phyloP scores from a whole-genome alignment of 352 stramenopile genomes.

The Phytophthora agathidicida region DNA sequence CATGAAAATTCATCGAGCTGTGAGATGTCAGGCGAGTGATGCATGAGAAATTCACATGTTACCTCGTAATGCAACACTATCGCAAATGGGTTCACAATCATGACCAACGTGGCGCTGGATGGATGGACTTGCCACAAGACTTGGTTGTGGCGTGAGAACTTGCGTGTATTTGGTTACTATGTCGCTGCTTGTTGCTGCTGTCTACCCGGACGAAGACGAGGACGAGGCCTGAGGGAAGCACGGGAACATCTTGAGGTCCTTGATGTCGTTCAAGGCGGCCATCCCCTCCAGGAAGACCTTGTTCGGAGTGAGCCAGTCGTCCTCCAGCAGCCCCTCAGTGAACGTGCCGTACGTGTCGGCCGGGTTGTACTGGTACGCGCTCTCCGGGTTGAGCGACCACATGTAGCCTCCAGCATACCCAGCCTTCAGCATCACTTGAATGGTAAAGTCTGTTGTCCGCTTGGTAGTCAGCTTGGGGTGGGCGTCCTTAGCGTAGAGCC shows the following conservation, averaged over 20 bases:
- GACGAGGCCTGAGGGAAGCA: conserved; percentile 47
- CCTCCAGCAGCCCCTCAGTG: conserved; percentile 64
- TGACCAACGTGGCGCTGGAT: background rate
- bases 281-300: conserved; percentile 65
- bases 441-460: conserved; percentile 65
- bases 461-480: conserved; percentile 59
- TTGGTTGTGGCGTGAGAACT: background rate
- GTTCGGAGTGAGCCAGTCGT: conserved; percentile 78
- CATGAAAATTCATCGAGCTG: conserved; percentile 1
- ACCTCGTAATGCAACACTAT: too few relatives aligned
- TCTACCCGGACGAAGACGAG: conserved; percentile 12
- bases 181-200: background rate
- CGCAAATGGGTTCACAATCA: background rate
- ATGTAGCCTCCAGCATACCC: conserved; percentile 70
- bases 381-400: conserved; percentile 78
- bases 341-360: conserved; percentile 61
- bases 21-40: conserved; percentile 14
- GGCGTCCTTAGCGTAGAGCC: conserved; percentile 56
- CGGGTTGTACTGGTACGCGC: conserved; percentile 74
- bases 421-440: conserved; percentile 59
- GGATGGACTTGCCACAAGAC: background rate
- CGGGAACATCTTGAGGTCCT: conserved; percentile 65
- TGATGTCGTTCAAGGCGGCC: conserved; percentile 49
- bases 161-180: too few relatives aligned
- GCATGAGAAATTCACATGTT: too few relatives aligned